These are phyloP conservation scores for Peniophora sp. DNA, from an alignment of 1,284 basidiomycete genomes.

Conservation along the genomic window DNA sequence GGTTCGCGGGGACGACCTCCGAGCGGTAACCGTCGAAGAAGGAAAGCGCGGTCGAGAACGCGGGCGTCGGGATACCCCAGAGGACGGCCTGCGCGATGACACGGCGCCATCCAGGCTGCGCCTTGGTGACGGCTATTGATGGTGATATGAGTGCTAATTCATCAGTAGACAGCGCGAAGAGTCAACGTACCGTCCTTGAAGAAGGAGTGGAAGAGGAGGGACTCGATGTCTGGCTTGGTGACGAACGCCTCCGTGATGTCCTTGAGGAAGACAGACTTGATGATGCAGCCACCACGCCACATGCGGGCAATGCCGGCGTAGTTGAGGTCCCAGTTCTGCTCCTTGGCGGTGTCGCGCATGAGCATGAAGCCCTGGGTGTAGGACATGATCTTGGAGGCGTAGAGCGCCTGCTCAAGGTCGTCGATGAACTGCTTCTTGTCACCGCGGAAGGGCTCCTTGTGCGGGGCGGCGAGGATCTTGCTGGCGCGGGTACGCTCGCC, in stretches of 20 bases:
- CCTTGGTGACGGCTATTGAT: conserved; percentile 86
- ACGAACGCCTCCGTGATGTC: conserved; percentile 92
- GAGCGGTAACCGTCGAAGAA: conserved; percentile 99
- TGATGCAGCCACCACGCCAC: conserved; percentile 99
- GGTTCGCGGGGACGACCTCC: conserved; percentile 88
- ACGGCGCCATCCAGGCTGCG: conserved; percentile 97
- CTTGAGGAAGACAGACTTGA: conserved; percentile 92
- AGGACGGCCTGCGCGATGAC: conserved; percentile 94
- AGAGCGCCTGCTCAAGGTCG: conserved; percentile 97
- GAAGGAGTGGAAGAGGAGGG: conserved; percentile 94
- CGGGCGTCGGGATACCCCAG: conserved; percentile 96
- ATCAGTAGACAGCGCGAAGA: neutral
- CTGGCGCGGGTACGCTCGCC: conserved; percentile 93
- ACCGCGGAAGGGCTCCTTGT: conserved; percentile 89
- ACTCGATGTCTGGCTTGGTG: conserved; percentile 85
- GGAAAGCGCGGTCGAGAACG: conserved; percentile 92
- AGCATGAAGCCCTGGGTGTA: conserved; percentile 99
- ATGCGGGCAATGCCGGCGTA: conserved; percentile 97
- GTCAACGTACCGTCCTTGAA: conserved; percentile 76
- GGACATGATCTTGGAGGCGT: conserved; percentile 98
- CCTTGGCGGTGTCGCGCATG: conserved; percentile 97
- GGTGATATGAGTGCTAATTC: neutral
- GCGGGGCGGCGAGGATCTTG: conserved; percentile 85
- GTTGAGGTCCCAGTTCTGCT: conserved; percentile 81
- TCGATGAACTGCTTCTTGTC: conserved; percentile 99